Conservation (phyloP, 805 yeast genomes). For the Kurtzmaniella cleridarum region DNA sequence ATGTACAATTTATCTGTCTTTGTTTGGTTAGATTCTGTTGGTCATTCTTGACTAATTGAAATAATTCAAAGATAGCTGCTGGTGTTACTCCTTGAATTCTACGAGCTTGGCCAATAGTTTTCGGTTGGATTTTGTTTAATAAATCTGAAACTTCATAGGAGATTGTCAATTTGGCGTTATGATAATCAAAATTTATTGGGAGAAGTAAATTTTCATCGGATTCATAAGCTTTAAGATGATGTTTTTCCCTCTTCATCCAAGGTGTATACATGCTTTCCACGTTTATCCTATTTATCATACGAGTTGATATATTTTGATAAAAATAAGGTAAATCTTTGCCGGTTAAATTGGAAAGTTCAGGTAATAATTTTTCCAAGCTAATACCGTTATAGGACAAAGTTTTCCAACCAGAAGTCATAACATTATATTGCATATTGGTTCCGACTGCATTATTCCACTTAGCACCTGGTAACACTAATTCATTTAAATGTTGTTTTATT, state of each 20-base stretch:
- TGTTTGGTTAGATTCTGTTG: conserved; percentile 18
- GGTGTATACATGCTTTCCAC: conserved; percentile 83
- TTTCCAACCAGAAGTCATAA: conserved; percentile 55
- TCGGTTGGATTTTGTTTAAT: conserved; percentile 73
- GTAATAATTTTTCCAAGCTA: conserved; percentile 22
- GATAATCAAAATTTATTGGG: conserved; percentile 67
- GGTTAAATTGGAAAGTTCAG: conserved; percentile 18
- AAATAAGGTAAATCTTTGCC: conserved; percentile 18
- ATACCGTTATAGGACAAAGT: conserved; percentile 53
- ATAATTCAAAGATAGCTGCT: conserved; percentile 80
- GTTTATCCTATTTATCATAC: conserved; percentile 57
- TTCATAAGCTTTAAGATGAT: conserved; percentile 67
- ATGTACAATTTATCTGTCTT: conserved; percentile 10
- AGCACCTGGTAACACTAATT: conserved; percentile 44
- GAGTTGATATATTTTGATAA: conserved; percentile 18
- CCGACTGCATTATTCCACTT: conserved; percentile 57
- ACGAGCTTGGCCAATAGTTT: conserved; percentile 91
- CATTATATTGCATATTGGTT: conserved; percentile 13
- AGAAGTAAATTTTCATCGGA: conserved; percentile 74
- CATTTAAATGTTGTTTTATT: conserved; percentile 41
- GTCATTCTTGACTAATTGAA: conserved; percentile 42
- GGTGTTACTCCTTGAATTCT: conserved; percentile 94
- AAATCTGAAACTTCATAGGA: conserved; percentile 70
- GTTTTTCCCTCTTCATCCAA: conserved; percentile 66
- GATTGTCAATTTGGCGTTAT: conserved; percentile 45